These are phyloP conservation scores for Exophiala spinifera DNA, from an alignment of 2,329 filamentous ascomycete species.

Conservation along the genomic window DNA sequence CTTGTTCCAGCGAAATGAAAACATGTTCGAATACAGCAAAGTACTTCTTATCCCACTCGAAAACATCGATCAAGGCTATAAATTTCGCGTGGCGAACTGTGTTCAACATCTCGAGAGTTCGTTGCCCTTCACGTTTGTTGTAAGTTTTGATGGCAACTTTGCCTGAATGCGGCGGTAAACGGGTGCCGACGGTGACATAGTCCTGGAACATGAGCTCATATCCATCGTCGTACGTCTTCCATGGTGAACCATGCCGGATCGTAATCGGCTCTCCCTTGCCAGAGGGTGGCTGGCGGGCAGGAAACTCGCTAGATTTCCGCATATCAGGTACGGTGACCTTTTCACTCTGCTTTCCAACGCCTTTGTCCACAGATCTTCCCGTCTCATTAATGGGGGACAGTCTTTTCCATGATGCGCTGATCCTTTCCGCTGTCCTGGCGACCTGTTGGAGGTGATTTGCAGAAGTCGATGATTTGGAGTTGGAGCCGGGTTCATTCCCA, in stretches of 20 bases:
- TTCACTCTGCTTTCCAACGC: not conserved
- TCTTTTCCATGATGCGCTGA: not conserved
- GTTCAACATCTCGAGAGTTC: constrained; percentile 9
- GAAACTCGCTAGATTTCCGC: not conserved
- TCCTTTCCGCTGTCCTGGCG: not conserved
- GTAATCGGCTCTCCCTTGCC: not conserved
- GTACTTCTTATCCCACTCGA: constrained; percentile 11
- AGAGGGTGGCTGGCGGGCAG: not conserved
- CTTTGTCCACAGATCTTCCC: not conserved
- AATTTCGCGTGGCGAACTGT: constrained; percentile 19
- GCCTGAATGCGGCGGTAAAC: not conserved
- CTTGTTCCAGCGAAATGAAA: constrained; percentile 22
- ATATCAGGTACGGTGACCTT: not conserved
- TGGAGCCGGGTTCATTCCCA: not conserved
- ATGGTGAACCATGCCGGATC: constrained; percentile 23
- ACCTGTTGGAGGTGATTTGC: not conserved
- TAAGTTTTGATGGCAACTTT: constrained; percentile 20
- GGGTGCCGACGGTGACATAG: constrained; percentile 17
- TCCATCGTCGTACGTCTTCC: constrained; percentile 26
- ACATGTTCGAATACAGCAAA: constrained; percentile 19
- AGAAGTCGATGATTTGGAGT: not conserved
- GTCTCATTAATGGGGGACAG: not conserved
- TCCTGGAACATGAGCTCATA: constrained; percentile 28
- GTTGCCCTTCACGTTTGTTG: constrained; percentile 11
- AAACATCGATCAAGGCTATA: constrained; percentile 7